A percentile compares a stretch with the other conserved stretches of the same genome.
Evolutionary conservation across 345 rosid genomes (phyloP).

Genomic region (Lenwebbia sp.): DNA sequence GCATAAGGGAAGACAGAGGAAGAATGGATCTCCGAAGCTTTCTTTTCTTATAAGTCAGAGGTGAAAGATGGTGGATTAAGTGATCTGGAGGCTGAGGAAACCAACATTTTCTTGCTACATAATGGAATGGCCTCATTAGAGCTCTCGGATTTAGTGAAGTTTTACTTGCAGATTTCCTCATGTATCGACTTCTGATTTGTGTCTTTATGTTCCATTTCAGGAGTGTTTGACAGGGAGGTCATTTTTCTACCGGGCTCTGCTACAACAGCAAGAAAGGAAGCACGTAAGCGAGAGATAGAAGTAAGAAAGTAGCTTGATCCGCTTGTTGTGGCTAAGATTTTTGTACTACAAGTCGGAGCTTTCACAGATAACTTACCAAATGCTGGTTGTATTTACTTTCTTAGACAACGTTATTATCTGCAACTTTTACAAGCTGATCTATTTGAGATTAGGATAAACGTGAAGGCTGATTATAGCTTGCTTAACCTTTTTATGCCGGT

Average conservation of each 20-base stretch:
- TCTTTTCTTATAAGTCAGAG: not conserved
- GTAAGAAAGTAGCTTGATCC: not conserved
- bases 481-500: not conserved
- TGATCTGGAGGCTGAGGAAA: not conserved
- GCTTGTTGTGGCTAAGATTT: not conserved
- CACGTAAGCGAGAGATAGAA: not conserved
- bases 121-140: not conserved
- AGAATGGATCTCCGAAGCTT: not conserved
- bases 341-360: not conserved
- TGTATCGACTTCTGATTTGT: not conserved
- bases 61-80: not conserved
- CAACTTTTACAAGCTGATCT: not conserved
- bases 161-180: not conserved
- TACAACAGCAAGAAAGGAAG: not conserved
- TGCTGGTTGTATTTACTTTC: not conserved
- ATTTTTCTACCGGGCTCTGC: not conserved
- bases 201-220: not conserved
- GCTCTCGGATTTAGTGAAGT: not conserved
- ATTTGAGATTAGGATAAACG: not conserved
- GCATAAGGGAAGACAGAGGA: not conserved
- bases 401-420: not conserved
- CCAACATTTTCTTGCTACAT: not conserved
- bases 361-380: not conserved
- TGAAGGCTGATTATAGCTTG: not conserved
- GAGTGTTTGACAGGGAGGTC: not conserved